phyloP scores from a whole-genome alignment of 2,329 filamentous ascomycete genomes.

The Penicillium freii region DNA sequence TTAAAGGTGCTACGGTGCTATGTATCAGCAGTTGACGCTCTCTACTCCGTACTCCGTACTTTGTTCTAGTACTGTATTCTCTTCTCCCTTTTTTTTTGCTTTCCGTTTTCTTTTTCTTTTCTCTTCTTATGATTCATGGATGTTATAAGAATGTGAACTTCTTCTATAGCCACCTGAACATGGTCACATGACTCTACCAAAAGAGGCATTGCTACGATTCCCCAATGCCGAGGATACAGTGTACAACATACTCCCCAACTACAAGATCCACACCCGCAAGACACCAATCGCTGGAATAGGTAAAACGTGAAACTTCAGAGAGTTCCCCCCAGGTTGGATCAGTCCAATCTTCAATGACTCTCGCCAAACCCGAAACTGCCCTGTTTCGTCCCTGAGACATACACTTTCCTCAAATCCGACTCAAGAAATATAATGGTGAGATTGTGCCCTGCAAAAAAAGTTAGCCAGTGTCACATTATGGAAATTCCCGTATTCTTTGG shows the following conservation, averaged over 20 bases:
- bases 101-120: not conserved
- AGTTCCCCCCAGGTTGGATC: not conserved
- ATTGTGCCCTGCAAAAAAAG: not conserved
- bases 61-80: not conserved
- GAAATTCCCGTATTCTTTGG: not conserved
- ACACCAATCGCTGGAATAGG: not conserved
- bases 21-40: not conserved
- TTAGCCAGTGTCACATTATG: conserved; percentile 1
- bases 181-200: conserved; percentile 4
- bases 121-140: not conserved
- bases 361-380: conserved; percentile 2
- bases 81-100: not conserved
- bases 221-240: not conserved
- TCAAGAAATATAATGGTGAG: not conserved
- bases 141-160: not conserved
- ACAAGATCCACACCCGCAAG: not conserved
- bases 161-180: not conserved
- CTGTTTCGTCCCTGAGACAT: conserved; percentile 1
- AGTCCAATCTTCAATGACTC: not conserved
- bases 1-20: too few relatives aligned
- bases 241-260: not conserved
- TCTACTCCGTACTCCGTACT: not conserved
- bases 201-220: not conserved
- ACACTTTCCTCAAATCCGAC: not conserved
- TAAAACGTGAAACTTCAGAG: not conserved